These are phyloP conservation scores for Salix caprea DNA, from an alignment of 345 rosid genomes.

Conservation along the genomic window DNA sequence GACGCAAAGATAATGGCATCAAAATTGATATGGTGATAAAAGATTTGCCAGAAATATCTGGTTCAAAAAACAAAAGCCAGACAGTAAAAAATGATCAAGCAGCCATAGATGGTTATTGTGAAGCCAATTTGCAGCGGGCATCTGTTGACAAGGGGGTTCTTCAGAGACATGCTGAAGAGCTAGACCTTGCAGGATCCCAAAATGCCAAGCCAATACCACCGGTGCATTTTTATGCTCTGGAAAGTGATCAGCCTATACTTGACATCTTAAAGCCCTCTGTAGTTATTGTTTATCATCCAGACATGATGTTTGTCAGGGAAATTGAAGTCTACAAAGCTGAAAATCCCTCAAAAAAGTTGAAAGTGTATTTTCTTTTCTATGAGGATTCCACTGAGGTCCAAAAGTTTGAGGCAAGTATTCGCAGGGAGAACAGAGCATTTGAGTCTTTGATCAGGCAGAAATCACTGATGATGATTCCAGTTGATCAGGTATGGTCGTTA, in stretches of 20 bases:
- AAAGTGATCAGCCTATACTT: constrained; percentile 75
- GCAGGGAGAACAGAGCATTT: constrained; percentile 88
- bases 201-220: constrained; percentile 56
- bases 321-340: constrained; percentile 93
- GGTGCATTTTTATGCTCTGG: constrained; percentile 70
- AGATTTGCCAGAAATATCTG: constrained; percentile 34
- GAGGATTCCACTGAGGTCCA: constrained; percentile 89
- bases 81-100: constrained; percentile 28
- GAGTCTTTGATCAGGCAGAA: constrained; percentile 95
- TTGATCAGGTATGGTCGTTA: constrained; percentile 61
- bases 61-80: constrained; percentile 35
- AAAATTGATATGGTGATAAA: constrained; percentile 18
- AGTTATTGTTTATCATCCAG: constrained; percentile 88
- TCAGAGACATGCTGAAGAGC: constrained; percentile 19
- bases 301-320: constrained; percentile 78
- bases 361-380: constrained; percentile 87
- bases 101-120: constrained; percentile 15
- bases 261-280: constrained; percentile 74
- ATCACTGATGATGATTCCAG: constrained; percentile 92
- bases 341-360: constrained; percentile 67
- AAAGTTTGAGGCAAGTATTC: constrained; percentile 94
- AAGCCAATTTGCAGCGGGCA: constrained; percentile 13
- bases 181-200: constrained; percentile 4
- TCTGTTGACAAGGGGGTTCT: constrained; percentile 18
- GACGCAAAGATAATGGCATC: constrained; percentile 25